Evolutionary conservation across 2,329 filamentous ascomycete genomes (phyloP).

Genomic region (Periconia digitata): DNA sequence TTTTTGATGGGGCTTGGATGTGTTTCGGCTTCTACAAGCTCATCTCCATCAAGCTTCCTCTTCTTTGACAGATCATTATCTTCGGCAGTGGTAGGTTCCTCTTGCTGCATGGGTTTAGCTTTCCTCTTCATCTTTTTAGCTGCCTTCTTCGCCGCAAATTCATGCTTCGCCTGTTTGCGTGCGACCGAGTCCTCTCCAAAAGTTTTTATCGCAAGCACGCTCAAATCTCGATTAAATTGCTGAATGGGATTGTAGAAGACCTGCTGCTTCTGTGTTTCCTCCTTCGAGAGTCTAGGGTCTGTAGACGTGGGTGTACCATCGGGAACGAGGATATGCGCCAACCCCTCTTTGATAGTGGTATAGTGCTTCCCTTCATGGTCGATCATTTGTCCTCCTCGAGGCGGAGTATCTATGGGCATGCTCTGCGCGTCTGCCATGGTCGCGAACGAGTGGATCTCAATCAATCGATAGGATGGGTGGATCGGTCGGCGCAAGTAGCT

Average conservation of each 20-base stretch:
- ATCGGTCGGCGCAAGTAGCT: constrained; percentile 24
- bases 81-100: background rate
- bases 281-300: constrained; percentile 51
- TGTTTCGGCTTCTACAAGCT: constrained; percentile 6
- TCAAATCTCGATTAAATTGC: constrained; percentile 96
- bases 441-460: constrained; percentile 8
- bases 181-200: constrained; percentile 71
- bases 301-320: constrained; percentile 51
- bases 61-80: constrained; percentile 22
- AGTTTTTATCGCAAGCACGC: constrained; percentile 85
- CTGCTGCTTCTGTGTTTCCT: constrained; percentile 62
- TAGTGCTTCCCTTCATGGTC: constrained; percentile 56
- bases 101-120: constrained; percentile 8
- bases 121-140: constrained; percentile 23
- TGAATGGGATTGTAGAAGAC: constrained; percentile 99
- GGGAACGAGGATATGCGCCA: constrained; percentile 68
- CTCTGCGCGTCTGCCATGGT: constrained; percentile 12
- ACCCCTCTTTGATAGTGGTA: constrained; percentile 65
- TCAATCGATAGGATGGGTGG: constrained; percentile 20
- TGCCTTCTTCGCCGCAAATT: constrained; percentile 44
- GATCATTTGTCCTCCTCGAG: constrained; percentile 34
- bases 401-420: constrained; percentile 30
- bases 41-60: constrained; percentile 24
- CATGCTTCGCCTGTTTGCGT: constrained; percentile 47
- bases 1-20: constrained; percentile 24